Conservation (phyloP, 2,329 filamentous ascomycete species). For the Lasiodiplodia theobromae region DNA sequence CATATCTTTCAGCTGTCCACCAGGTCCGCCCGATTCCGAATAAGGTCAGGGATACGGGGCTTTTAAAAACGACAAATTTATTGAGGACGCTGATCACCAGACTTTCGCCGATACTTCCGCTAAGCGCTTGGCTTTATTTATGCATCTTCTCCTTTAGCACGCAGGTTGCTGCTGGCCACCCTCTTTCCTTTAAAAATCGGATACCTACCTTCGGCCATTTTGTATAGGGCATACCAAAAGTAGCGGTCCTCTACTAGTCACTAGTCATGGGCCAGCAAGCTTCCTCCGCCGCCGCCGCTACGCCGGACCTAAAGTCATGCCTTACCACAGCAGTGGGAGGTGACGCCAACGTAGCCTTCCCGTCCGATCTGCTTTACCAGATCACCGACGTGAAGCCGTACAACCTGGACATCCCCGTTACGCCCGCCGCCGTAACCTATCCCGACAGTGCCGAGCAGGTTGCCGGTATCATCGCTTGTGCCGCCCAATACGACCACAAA, state of each 20-base stretch:
- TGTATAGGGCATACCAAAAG: background rate
- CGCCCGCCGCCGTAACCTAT: conserved; percentile 64
- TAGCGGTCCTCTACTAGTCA: conserved; percentile 25
- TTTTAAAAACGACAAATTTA: background rate
- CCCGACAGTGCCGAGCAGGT: conserved; percentile 62
- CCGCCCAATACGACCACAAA: conserved; percentile 56
- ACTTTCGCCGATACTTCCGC: background rate
- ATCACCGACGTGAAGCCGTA: conserved; percentile 45
- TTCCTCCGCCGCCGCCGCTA: conserved; percentile 36
- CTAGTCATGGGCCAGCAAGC: conserved; percentile 41
- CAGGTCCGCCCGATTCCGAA: background rate
- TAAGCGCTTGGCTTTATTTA: background rate
- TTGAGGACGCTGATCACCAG: background rate
- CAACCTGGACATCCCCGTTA: conserved; percentile 46
- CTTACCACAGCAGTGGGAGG: conserved; percentile 40
- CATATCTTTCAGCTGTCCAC: background rate
- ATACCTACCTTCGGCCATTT: background rate
- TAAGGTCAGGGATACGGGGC: background rate
- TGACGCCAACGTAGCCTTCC: conserved; percentile 37
- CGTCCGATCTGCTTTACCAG: conserved; percentile 40
- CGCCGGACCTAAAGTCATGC: conserved; percentile 35
- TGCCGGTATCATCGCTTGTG: conserved; percentile 65
- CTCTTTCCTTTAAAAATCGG: conserved; percentile 3
- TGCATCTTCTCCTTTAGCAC: background rate
- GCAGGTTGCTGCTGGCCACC: background rate